Base-by-base conservation (phyloP, 495 filamentous ascomycete genomes). In the Pseudotulostoma volvatum region DNA sequence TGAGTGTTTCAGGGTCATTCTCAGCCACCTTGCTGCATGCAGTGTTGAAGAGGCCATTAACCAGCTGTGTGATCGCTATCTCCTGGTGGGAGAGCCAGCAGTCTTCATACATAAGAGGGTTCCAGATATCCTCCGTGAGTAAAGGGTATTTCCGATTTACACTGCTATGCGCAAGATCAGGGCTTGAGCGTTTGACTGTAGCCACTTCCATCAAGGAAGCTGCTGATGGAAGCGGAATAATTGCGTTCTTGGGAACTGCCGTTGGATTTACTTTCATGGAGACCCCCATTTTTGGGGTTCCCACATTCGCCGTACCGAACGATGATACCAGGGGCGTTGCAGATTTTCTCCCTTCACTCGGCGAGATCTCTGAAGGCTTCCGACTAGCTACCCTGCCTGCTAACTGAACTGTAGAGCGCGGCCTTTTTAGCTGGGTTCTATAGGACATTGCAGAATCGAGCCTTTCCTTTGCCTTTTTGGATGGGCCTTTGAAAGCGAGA, bases 71-170 rank as follows among this genome's bases (percentile, higher is more conserved):
- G 19, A 81, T 65, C 9, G 70, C 66, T 19, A 68, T 58, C 43
- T 81, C 76, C 44, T 79, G 73, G 40, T 78, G 64, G 9, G 56
- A 58, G 21, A 80, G 70, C 76, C 76, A 80, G 34, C 70, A 55
- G 15, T 79, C 75, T 44, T 79, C 74, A 45, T 79, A 80, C 48
- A 80, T 59, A 39, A 70, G 63, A 15, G 73, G 57, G 20, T 67
- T 63, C 0, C 56, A 45, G 18, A 79, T 61, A 41, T 75, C 60
- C 40, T 80, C 71, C 0, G 51, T 41, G 9, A 79, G 54, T 28
- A 75, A 43, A 7, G 73, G 68, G 44, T 73, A 76, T 32, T 66
- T 53, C 3, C 55, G 41, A 25, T 51, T 54, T n/a, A 52, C 23
- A 18, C 34, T 41, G 2, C 33, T 9, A n/a, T 34, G 33, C 3